A percentile compares a stretch with the other conserved stretches of the same genome.
These are phyloP conservation scores for Thelonectria blattea DNA, from an alignment of 2,329 filamentous ascomycete species.

Conservation along the genomic window DNA sequence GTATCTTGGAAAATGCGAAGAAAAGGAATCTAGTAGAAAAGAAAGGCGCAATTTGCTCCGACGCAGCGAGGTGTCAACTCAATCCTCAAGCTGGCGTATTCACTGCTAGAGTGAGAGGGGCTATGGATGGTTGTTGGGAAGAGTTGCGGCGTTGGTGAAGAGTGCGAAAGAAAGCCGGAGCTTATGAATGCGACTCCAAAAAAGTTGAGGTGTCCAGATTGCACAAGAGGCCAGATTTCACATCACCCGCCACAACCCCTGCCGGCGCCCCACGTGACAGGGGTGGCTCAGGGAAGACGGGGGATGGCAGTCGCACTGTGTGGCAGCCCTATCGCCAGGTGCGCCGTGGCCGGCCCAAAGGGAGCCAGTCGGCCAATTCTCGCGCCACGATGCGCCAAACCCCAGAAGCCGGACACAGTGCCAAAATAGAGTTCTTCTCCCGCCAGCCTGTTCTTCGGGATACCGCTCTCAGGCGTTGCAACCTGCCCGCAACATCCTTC, in stretches of 20 bases:
- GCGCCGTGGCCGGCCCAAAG: not conserved
- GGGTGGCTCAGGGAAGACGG: constrained; percentile 26
- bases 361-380: not conserved
- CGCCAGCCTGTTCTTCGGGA: not conserved
- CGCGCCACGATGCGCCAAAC: constrained; percentile 3
- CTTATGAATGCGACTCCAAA: constrained; percentile 47
- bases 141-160: constrained; percentile 12
- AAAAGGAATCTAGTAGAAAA: constrained; percentile 29
- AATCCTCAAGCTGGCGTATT: constrained; percentile 42
- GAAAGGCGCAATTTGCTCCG: constrained; percentile 32
- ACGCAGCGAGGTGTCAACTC: constrained; percentile 35
- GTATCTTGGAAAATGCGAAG: constrained; percentile 23
- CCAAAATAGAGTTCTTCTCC: not conserved
- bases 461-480: no score
- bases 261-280: constrained; percentile 42
- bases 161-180: constrained; percentile 37
- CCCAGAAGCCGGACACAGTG: constrained; percentile 29
- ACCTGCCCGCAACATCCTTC: no score
- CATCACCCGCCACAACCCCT: constrained; percentile 34
- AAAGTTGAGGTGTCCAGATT: constrained; percentile 54
- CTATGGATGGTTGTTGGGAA: constrained; percentile 39
- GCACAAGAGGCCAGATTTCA: constrained; percentile 59
- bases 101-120: constrained; percentile 38
- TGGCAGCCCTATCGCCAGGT: constrained; percentile 23
- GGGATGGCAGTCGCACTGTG: constrained; percentile 28